phyloP scores from a whole-genome alignment of 257 asterid species.

The Solanum ossicruentum region DNA sequence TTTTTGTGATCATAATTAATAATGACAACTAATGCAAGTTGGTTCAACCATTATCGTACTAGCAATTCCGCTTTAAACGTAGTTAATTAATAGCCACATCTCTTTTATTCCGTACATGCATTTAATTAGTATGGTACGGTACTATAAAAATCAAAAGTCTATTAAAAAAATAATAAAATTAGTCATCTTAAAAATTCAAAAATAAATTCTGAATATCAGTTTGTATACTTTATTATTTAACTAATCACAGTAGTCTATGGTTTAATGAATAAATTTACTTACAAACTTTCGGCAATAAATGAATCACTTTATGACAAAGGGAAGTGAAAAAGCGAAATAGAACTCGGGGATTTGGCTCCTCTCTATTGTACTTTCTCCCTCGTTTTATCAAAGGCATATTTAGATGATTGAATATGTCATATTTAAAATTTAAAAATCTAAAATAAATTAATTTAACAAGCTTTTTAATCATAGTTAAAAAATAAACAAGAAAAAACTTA shows the following conservation, averaged over 20 bases:
- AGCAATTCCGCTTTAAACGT: background rate
- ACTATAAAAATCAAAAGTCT: too few species aligned
- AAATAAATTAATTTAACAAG: too few species aligned
- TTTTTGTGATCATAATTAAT: background rate
- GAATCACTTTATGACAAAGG: background rate
- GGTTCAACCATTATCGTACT: background rate
- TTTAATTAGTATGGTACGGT: background rate
- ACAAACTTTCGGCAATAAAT: background rate
- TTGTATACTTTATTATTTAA: background rate
- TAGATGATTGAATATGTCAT: too few species aligned
- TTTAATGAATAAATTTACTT: too few species aligned
- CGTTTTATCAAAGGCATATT: too few species aligned
- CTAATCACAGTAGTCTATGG: background rate
- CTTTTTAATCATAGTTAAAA: too few species aligned
- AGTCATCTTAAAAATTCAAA: too few species aligned
- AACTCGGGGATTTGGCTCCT: too few species aligned
- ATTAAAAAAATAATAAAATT: too few species aligned
- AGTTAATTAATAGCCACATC: background rate
- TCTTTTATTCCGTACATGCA: background rate
- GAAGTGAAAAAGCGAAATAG: background rate
- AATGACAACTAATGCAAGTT: background rate
- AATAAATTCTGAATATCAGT: background rate
- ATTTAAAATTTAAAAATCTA: too few species aligned
- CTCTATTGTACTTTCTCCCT: too few species aligned
- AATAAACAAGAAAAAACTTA: too few species aligned